Conservation (phyloP, 495 filamentous ascomycete species). For the Penicillium robsamsonii region DNA sequence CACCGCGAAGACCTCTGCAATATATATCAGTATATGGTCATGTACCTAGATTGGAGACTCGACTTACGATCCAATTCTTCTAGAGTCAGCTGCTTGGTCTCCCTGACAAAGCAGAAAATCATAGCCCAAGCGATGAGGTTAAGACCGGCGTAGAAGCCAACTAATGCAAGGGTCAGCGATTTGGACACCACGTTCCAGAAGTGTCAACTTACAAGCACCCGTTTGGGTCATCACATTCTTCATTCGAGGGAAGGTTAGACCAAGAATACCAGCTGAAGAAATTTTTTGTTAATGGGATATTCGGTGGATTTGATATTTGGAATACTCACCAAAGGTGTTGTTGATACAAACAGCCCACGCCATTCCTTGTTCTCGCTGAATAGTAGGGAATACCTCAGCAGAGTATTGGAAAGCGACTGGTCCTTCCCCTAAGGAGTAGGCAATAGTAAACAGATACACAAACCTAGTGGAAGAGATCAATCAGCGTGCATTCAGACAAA, state of each 20-base stretch:
- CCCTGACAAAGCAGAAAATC: conserved; percentile 51
- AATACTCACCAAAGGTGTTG: conserved; percentile 40
- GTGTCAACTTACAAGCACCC: conserved; percentile 41
- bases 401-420: conserved; percentile 53
- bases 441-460: conserved; percentile 42
- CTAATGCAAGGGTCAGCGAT: conserved; percentile 10
- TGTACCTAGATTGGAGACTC: not conserved
- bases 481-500: not conserved
- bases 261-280: conserved; percentile 38
- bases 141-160: conserved; percentile 52
- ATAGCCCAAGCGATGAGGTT: conserved; percentile 49
- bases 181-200: not conserved
- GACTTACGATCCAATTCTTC: conserved; percentile 39
- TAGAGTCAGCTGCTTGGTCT: conserved; percentile 47
- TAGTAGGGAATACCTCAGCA: conserved; percentile 50
- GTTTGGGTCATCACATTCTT: conserved; percentile 44
- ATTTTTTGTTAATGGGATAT: conserved; percentile 11
- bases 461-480: conserved; percentile 24
- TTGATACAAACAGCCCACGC: conserved; percentile 49
- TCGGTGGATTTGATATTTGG: not conserved
- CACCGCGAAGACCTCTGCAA: conserved; percentile 45
- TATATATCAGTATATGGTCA: conserved; percentile 15
- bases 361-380: conserved; percentile 47
- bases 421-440: conserved; percentile 49
- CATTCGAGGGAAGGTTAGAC: conserved; percentile 53